Conservation (phyloP, 164 flowering plant species). For the Magnolia changhungtana region DNA sequence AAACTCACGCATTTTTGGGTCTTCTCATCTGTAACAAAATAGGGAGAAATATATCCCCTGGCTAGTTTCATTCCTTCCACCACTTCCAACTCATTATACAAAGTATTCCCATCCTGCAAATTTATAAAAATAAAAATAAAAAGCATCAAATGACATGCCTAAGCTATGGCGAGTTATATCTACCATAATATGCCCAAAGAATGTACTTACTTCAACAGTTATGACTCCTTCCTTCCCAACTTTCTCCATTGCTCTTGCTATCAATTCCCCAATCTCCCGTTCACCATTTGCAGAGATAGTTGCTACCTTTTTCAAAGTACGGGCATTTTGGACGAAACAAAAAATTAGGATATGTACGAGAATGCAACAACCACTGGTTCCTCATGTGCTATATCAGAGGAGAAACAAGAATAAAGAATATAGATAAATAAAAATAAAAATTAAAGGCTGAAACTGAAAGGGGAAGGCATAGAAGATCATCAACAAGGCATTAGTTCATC, state of each 20-base stretch:
- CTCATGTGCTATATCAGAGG: neutral
- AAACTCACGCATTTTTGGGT: slow-evolving; percentile 81
- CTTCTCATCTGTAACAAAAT: slow-evolving; percentile 68
- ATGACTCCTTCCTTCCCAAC: slow-evolving; percentile 95
- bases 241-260: slow-evolving; percentile 93
- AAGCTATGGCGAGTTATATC: neutral
- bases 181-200: neutral
- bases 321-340: neutral
- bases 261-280: slow-evolving; percentile 74
- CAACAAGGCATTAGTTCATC: neutral
- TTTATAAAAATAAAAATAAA: neutral
- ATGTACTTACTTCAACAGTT: slow-evolving; percentile 63
- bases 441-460: neutral
- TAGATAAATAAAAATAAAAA: neutral
- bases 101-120: slow-evolving; percentile 74
- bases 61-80: slow-evolving; percentile 94
- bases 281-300: slow-evolving; percentile 95
- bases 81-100: slow-evolving; percentile 74
- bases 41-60: slow-evolving; percentile 85
- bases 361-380: neutral
- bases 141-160: slow-evolving; percentile 5
- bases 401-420: neutral
- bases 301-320: slow-evolving; percentile 53
- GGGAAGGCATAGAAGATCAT: slow-evolving; percentile 1
- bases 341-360: neutral